These are phyloP conservation scores for Ustilago shanxiensis DNA, from an alignment of 1,284 basidiomycete genomes.

Conservation along the genomic window DNA sequence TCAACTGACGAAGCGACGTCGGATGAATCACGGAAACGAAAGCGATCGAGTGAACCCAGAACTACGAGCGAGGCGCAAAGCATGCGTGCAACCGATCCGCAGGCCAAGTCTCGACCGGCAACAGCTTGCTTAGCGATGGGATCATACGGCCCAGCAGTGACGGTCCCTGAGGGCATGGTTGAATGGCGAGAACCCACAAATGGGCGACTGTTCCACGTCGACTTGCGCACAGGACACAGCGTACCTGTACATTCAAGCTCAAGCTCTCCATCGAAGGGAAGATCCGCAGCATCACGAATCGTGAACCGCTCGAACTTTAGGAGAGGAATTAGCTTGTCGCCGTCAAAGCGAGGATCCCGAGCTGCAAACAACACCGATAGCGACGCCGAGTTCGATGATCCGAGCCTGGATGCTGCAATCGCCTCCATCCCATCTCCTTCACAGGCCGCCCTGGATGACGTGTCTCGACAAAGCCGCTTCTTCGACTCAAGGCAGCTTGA, in stretches of 20 bases:
- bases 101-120: conserved; percentile 7
- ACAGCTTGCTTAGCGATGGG: conserved; percentile 22
- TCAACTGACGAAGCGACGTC: neutral
- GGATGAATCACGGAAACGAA: conserved; percentile 8
- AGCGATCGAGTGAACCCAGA: conserved; percentile 7
- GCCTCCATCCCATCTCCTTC: conserved; percentile 24
- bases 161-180: conserved; percentile 13
- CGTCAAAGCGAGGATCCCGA: neutral
- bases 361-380: neutral
- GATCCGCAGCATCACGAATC: neutral
- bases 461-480: conserved; percentile 23
- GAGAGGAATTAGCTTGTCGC: neutral
- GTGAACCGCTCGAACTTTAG: conserved; percentile 20
- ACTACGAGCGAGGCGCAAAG: neutral
- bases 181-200: conserved; percentile 25
- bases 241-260: conserved; percentile 6
- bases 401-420: conserved; percentile 24
- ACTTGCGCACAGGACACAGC: conserved; percentile 37
- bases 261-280: neutral
- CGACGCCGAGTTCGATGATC: conserved; percentile 32
- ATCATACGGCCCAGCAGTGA: conserved; percentile 9
- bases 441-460: neutral
- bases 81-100: too few relatives aligned
- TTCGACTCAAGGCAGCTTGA: conserved; percentile 22
- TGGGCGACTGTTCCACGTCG: conserved; percentile 34